Evolutionary conservation across 768 basidiomycete species (phyloP), one percentile per base, ranked within the genome.

Genomic region (Megacollybia marginata): DNA sequence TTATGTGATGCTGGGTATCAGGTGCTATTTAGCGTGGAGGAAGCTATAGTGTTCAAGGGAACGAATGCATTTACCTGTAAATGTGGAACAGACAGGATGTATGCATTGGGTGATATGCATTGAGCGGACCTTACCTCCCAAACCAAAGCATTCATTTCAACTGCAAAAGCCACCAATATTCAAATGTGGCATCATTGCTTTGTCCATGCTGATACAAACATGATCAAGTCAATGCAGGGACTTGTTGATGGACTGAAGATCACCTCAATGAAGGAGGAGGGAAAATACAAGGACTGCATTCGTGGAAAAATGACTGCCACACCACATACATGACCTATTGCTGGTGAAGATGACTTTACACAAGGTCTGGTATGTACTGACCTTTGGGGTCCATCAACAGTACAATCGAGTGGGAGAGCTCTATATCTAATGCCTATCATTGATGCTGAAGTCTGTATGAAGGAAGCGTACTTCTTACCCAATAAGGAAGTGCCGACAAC

Each of bases 131-230:
- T 44, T 1, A 33, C 44, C 2, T 57, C 54, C 7, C 48, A n/a
- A n/a, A n/a, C n/a, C n/a, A n/a, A 55, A 4, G 43, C 54, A 5
- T 46, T 50, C 5, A 23, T 48, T 5, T 62, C 59, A 4, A 55
- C 56, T 11, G 48, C 54, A 7, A 47, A 56, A 19, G 58, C 60
- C 1, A 52, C 50, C 0, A 53, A 56, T 35, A 33, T 65, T 19
- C 59, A 54, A 1, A 53, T 49, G 0, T 65, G 62, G 62, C 67
- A 69, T 50, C 50, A 54, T 5, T 43, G 60, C 2, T 51, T 69
- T 36, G 58, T 56, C 0, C 50, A 51, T 31, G 44, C 50, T 1
- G 50, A 45, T 9, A 20, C 38, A 5, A 4, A 19, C 13, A 2
- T 44, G 13, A 51, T 51, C 20, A 9, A 11, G 5, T 15, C 23